Base-by-base conservation (phyloP, 202 grass and related monocot genomes). In the Carex sylvatica region DNA sequence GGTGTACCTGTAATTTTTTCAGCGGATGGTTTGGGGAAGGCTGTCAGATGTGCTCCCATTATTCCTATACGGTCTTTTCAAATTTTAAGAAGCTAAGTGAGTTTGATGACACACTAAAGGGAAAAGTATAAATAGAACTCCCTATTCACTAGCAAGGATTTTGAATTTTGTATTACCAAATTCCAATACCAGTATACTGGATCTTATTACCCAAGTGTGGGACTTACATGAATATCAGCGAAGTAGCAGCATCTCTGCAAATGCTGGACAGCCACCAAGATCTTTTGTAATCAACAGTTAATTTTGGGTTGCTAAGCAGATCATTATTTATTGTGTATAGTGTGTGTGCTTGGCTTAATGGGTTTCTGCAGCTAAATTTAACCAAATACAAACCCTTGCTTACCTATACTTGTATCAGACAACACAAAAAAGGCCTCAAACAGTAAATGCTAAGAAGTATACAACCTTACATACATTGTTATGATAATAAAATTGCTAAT, bases 11-110 rank as follows among this genome's bases (percentile, higher is more conserved):
- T 93, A 91, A 89, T 87, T 87, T 91, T 92, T 86, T 89, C 89
- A 84, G 86, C 46, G 85, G 87, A 86, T 86, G 56, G 65, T 85
- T 85, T 70, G 64, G 80, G 54, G 28, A 68, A 69, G 81, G 86
- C 60, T 80, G 83, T 75, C 91, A 98, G 85, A 94, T 91, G 92
- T 91, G 92, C 87, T 91, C 89, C 92, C 84, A 95, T 93, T 79
- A 93, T 91, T 82, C 87, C 84, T 82, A 98, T 87, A 70, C 90
- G 82, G 74, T 93, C 92, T 95, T 97, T 92, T 63, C 62, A 82
- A 70, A 38, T 80, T 77, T 88, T 36, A 54, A 83, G 85, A 86
- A 75, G 6, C 75, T 81, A 62, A 88, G 82, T 88, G 71, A 74
- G 52, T 40, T 83, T 71, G 66, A 80, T 47, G 60, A 71, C 36